Base-by-base conservation (phyloP, 2,329 filamentous ascomycete species). In the Claviceps purpurea region DNA sequence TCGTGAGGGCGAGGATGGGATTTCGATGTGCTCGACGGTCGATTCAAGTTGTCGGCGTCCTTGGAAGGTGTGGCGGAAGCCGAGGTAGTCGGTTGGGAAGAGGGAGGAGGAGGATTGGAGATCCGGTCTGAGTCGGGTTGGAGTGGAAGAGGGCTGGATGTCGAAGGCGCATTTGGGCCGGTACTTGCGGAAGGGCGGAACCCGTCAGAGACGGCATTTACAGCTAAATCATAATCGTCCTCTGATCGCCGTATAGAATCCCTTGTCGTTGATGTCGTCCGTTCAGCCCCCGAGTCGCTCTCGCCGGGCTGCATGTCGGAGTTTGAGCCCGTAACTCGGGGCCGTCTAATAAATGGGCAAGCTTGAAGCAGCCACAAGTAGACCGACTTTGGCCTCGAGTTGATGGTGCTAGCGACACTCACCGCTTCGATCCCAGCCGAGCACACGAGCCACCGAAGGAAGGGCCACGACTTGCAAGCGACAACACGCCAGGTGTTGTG, bases 1-100 rank as follows among this genome's bases (percentile, higher is more conserved):
- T 79, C 76, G 26, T 72, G 66, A 6, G 64, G 67, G 13, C 66
- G 68, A 5, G 69, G 70, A 6, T 3, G 20, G n/a, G 74, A 69
- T 56, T 83, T 83, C 14, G 74, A 69, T 47, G 75, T 75, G 62
- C 79, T 82, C 3, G 77, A 78, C 40, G 76, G 72, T 53, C 75
- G 70, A 52, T 64, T 63, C 34, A 62, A 56, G 49, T 58, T 57
- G 13, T 56, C 26, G 16, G 49, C 38, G 13, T 52, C 58, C 54
- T 64, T 61, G 2, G 57, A 60, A 40, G 61, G 54, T 14, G 60
- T n/a, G 40, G 60, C 52, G 14, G 59, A 40, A 50, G 26, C 57
- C 52, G 43, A 56, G 39, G 60, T 52, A 16, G 60, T 42, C 50
- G 26, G 56, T 53, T 44, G 56, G 22, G 54, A 53, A 41, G 51